Evolutionary conservation across 495 filamentous ascomycete genomes (phyloP), one percentile per base, ranked within the genome.

Genomic region (Penicillium bovifimosum): DNA sequence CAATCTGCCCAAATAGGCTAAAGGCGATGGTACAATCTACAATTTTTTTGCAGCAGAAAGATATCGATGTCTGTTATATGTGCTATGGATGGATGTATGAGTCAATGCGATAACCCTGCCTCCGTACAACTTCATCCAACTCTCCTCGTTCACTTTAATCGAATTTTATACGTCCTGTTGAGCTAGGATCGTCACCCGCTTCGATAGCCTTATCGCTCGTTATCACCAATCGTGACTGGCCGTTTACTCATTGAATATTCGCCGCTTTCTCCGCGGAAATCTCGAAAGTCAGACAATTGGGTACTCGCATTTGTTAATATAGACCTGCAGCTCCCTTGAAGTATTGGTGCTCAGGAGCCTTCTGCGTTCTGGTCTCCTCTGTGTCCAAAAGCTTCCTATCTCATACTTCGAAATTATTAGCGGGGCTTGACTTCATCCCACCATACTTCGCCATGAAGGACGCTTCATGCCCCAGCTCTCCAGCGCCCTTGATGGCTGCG

Each of bases 401-500:
- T 18, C 8, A 9, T 38, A 36, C 29, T 35, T 14, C 20, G 29
- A 27, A 32, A 32, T 18, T 29, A 49, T 41, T 61, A 46, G 58
- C 55, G 58, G 58, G 52, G 52, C 47, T 57, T 18, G 47, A 63
- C 55, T 58, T 56, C 20, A 38, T 44, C 47, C 43, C 54, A 41
- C 39, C 29, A 40, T 46, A 60, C 34, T 46, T 50, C 56, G 68
- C 24, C 3, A 74, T 74, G 69, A 71, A 63, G 40, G 65, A 71
- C 46, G 63, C 64, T 28, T 62, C 56, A 38, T 60, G 58, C 20
- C 50, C 55, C 13, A 54, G 53, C 18, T 41, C 46, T 29, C 49
- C 58, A 28, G 60, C 53, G 29, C 70, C 88, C 10, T 75, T 98
- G 24, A 80, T 98, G 43, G 86, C 89, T 32, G 85, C 91, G 8